phyloP scores from a whole-genome alignment of 2,329 filamentous ascomycete species.

The Alternaria consortialis region DNA sequence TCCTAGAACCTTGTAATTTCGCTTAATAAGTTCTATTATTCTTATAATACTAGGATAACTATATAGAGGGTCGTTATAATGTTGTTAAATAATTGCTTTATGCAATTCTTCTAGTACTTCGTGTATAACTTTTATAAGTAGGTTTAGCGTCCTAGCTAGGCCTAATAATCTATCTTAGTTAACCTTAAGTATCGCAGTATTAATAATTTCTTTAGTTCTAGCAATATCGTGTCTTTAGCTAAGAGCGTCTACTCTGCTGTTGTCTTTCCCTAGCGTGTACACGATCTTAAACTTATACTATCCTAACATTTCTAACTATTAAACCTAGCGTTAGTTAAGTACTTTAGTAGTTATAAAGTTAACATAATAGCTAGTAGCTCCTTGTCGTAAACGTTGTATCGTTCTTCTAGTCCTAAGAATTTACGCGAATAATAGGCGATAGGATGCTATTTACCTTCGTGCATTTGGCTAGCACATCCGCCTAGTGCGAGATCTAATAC shows the following conservation, averaged over 20 bases:
- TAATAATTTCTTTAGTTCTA: too few species aligned
- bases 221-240: neutral
- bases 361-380: neutral
- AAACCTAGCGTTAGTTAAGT: conserved; percentile 35
- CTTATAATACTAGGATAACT: neutral
- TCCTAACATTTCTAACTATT: conserved; percentile 19
- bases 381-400: too few species aligned
- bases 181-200: too few species aligned
- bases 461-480: too few species aligned
- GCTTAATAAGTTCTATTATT: conserved; percentile 8
- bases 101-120: conserved; percentile 2
- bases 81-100: neutral
- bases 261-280: neutral
- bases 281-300: conserved; percentile 5
- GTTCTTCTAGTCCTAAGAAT: too few species aligned
- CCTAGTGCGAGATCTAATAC: too few species aligned
- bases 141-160: neutral
- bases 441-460: too few species aligned
- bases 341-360: conserved; percentile 40
- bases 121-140: too few species aligned
- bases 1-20: conserved; percentile 5
- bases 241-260: conserved; percentile 5
- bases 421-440: too few species aligned
- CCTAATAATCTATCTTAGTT: neutral
- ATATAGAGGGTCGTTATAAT: neutral